Percentiles rank a stretch among this genome's conserved stretches.
Evolutionary conservation across 805 yeast genomes (phyloP).

Genomic region (Cyberlindnera nakhonratchasimensis): DNA sequence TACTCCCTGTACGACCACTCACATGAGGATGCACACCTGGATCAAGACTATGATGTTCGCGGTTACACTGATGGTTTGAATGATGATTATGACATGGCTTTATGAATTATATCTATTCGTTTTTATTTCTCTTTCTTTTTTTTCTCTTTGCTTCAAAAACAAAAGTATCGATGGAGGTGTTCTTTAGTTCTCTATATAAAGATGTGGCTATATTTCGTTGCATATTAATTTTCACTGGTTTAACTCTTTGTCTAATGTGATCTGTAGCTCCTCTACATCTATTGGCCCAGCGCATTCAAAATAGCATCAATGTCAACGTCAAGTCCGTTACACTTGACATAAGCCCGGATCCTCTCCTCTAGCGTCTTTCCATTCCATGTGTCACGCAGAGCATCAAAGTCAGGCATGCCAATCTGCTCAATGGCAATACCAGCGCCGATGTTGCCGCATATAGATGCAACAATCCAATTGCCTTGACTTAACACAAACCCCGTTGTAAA

Average conservation of each 20-base stretch:
- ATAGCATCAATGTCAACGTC: conserved; percentile 6
- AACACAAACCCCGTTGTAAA: conserved; percentile 59
- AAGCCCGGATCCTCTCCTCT: conserved; percentile 41
- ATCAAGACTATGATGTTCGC: conserved; percentile 2
- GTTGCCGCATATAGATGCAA: conserved; percentile 65
- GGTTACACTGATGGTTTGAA: conserved; percentile 7
- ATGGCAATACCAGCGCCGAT: conserved; percentile 79
- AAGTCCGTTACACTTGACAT: conserved; percentile 30
- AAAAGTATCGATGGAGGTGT: neutral
- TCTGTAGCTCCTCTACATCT: neutral
- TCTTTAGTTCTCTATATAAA: neutral
- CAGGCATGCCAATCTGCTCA: conserved; percentile 77
- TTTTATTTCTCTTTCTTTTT: neutral
- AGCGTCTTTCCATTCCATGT: conserved; percentile 61
- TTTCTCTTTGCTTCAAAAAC: neutral
- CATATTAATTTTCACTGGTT: no score
- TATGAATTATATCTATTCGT: conserved; percentile 3
- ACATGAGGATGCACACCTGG: conserved; percentile 24
- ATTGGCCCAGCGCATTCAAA: neutral
- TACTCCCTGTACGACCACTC: conserved; percentile 26
- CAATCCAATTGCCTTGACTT: conserved; percentile 42
- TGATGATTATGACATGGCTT: conserved; percentile 26
- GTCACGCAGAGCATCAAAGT: conserved; percentile 30
- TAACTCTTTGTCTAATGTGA: no score
- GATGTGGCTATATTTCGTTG: no score